phyloP scores from a whole-genome alignment of 1,139 yeast genomes.

The Geotrichum cucujoidarum region DNA sequence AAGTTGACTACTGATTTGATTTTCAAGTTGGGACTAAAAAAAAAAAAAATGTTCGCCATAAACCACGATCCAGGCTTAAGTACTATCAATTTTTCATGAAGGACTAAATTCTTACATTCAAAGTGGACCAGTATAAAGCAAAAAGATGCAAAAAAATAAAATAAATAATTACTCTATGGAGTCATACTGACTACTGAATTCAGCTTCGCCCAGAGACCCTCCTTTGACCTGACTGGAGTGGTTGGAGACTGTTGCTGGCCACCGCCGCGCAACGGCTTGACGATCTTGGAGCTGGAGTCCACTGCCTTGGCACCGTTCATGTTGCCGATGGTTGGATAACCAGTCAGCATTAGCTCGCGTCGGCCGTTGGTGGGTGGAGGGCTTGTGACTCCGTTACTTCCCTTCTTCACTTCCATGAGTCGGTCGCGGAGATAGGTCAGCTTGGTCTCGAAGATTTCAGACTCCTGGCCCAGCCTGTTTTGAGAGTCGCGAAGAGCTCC shows the following conservation, averaged over 20 bases:
- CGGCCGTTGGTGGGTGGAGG: not conserved
- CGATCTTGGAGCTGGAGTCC: conserved; percentile 39
- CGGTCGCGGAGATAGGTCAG: conserved; percentile 45
- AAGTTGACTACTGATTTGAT: too few species aligned
- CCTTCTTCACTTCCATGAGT: conserved; percentile 33
- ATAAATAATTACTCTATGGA: conserved; percentile 4
- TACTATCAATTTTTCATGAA: too few species aligned
- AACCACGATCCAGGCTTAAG: too few species aligned
- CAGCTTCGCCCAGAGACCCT: conserved; percentile 20
- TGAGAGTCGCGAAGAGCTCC: conserved; percentile 50
- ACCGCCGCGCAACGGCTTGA: conserved; percentile 66
- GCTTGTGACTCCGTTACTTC: conserved; percentile 1
- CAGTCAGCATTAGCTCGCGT: conserved; percentile 1
- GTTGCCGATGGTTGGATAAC: not conserved
- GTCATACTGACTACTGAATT: conserved; percentile 18
- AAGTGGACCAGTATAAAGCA: too few species aligned
- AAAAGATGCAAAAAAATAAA: not conserved
- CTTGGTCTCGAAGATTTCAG: conserved; percentile 50
- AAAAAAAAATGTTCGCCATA: too few species aligned
- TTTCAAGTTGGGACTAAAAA: too few species aligned
- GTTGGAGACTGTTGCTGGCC: conserved; percentile 11
- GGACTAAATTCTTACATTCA: too few species aligned
- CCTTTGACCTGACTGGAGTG: conserved; percentile 11
- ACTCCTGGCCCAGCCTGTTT: conserved; percentile 43
- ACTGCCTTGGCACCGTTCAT: not conserved